A percentile compares a stretch with the other conserved stretches of the same genome.
These are phyloP conservation scores for Sinapis alba DNA, from an alignment of 441 rosid genomes.

Conservation along the genomic window DNA sequence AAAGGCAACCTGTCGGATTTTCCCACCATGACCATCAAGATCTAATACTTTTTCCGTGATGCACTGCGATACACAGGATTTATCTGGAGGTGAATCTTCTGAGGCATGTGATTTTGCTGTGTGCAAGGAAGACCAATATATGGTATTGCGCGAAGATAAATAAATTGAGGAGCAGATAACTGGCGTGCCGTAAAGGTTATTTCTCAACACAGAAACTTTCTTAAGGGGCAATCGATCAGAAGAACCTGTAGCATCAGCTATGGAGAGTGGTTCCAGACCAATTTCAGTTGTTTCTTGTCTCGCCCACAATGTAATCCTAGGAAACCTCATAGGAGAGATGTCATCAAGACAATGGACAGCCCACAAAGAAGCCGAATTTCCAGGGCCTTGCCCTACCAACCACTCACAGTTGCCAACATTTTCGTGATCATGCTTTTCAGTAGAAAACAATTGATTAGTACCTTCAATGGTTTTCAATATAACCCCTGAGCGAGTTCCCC, in stretches of 20 bases:
- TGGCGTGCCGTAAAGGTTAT: constrained; percentile 62
- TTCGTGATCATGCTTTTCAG: constrained; percentile 46
- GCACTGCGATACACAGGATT: constrained; percentile 40
- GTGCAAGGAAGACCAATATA: constrained; percentile 62
- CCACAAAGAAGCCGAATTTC: constrained; percentile 71
- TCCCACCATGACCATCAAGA: constrained; percentile 72
- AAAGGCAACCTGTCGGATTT: constrained; percentile 65
- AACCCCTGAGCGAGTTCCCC: constrained; percentile 73
- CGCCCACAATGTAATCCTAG: constrained; percentile 78
- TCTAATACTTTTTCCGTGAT: constrained; percentile 46
- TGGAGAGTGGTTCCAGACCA: constrained; percentile 42
- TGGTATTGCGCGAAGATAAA: constrained; percentile 54
- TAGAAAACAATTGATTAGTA: constrained; percentile 42
- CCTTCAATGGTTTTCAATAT: constrained; percentile 52
- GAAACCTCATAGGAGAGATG: constrained; percentile 77
- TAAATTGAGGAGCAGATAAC: constrained; percentile 63
- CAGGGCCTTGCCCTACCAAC: constrained; percentile 92
- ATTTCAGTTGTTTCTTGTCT: constrained; percentile 54
- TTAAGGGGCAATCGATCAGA: constrained; percentile 48
- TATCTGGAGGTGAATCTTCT: constrained; percentile 46
- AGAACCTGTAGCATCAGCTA: constrained; percentile 42
- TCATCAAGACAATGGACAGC: constrained; percentile 95
- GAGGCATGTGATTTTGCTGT: constrained; percentile 39
- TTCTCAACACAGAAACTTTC: constrained; percentile 65
- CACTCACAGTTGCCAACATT: constrained; percentile 75